phyloP scores from a whole-genome alignment of 805 yeast species.

The Babjeviella inositovora region DNA sequence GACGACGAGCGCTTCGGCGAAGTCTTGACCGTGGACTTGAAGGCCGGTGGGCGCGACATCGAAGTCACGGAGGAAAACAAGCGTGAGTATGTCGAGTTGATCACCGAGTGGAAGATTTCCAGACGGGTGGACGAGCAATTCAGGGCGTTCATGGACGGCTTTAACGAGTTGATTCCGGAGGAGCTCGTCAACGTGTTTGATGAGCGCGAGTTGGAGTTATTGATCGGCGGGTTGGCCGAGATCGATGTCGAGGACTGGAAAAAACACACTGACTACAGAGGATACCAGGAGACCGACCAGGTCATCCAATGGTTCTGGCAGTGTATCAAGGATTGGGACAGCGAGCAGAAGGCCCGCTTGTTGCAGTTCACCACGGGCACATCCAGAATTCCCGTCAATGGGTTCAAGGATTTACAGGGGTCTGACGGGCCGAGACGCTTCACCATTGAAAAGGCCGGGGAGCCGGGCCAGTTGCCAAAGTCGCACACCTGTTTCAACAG shows the following conservation, averaged over 20 bases:
- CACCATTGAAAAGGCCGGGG: slow-evolving; percentile 97
- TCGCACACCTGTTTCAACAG: slow-evolving; percentile 98
- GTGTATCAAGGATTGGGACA: slow-evolving; percentile 85
- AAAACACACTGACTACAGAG: slow-evolving; percentile 96
- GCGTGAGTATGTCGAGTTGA: slow-evolving; percentile 86
- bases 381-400: slow-evolving; percentile 96
- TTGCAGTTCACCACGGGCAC: slow-evolving; percentile 98
- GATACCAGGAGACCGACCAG: slow-evolving; percentile 91
- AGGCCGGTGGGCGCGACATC: slow-evolving; percentile 74
- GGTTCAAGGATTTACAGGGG: slow-evolving; percentile 97
- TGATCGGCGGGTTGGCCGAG: slow-evolving; percentile 97
- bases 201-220: slow-evolving; percentile 90
- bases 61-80: slow-evolving; percentile 92
- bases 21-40: slow-evolving; percentile 75
- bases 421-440: slow-evolving; percentile 98
- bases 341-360: slow-evolving; percentile 90
- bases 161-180: slow-evolving; percentile 94
- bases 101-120: slow-evolving; percentile 91
- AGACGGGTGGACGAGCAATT: slow-evolving; percentile 92
- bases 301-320: slow-evolving; percentile 99
- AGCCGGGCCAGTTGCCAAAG: slow-evolving; percentile 81
- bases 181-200: slow-evolving; percentile 93
- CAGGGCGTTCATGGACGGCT: slow-evolving; percentile 92
- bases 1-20: slow-evolving; percentile 95
- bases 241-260: slow-evolving; percentile 99